A percentile compares a stretch with the other conserved stretches of the same genome.
Evolutionary conservation across 1,284 basidiomycete genomes (phyloP).

Genomic region (Ceratobasidium sp.): DNA sequence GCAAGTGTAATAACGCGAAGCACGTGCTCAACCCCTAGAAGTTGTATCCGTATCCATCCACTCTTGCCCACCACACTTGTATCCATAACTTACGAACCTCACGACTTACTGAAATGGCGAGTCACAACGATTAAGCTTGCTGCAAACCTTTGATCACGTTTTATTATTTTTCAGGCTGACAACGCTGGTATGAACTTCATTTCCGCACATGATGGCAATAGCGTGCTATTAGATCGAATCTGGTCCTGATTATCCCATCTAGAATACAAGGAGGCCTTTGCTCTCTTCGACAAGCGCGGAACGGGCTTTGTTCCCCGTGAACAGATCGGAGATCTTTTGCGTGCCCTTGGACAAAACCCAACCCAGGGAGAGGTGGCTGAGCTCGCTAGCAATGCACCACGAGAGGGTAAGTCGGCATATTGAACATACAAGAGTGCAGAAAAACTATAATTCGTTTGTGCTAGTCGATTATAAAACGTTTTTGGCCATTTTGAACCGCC

Average conservation of each 20-base stretch:
- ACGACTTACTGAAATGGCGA: no score
- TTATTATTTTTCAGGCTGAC: constrained; percentile 31
- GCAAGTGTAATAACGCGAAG: not conserved
- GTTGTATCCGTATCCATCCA: constrained; percentile 16
- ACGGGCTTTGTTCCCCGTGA: constrained; percentile 88
- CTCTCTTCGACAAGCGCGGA: constrained; percentile 97
- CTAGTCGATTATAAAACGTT: constrained; percentile 90
- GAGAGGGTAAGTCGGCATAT: constrained; percentile 67
- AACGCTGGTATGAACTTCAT: constrained; percentile 13
- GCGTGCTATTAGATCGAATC: not conserved
- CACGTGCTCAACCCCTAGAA: constrained; percentile 24
- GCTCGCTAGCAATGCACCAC: constrained; percentile 73
- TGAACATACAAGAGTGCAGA: constrained; percentile 59
- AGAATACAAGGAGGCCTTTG: constrained; percentile 97
- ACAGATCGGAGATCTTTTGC: constrained; percentile 91
- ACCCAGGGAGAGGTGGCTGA: constrained; percentile 95
- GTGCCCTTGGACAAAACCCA: constrained; percentile 96
- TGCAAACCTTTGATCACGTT: no score
- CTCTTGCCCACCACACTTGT: constrained; percentile 1
- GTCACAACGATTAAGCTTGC: no score
- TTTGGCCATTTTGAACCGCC: constrained; percentile 89
- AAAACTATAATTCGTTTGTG: constrained; percentile 30
- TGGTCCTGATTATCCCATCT: not conserved
- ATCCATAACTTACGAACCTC: constrained; percentile 15
- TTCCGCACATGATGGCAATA: not conserved